Evolutionary conservation across 129 eudicot species (phyloP).

Genomic region (Tagetes patula): DNA sequence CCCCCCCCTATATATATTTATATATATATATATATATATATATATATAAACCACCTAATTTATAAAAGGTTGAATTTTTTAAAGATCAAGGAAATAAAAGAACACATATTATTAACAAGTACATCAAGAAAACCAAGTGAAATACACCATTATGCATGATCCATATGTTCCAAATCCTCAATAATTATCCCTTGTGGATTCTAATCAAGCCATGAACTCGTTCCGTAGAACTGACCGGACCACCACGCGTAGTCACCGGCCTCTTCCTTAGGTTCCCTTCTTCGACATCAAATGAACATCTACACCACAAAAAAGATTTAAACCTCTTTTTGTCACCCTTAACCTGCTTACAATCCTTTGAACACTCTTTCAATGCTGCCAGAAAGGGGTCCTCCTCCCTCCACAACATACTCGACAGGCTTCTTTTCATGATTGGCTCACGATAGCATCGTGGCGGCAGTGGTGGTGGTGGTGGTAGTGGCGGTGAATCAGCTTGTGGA

Average conservation of each 20-base stretch:
- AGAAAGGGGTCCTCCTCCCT: constrained; percentile 62
- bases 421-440: constrained; percentile 31
- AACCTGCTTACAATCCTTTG: constrained; percentile 21
- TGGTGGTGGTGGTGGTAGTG: constrained; percentile 22
- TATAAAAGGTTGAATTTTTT: background rate
- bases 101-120: background rate
- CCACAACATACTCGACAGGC: constrained; percentile 29
- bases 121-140: constrained; percentile 11
- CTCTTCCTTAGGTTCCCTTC: constrained; percentile 38
- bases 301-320: constrained; percentile 47
- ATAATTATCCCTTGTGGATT: constrained; percentile 25
- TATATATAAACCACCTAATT: background rate
- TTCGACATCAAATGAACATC: constrained; percentile 45
- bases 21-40: no score
- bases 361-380: constrained; percentile 55
- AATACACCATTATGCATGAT: background rate
- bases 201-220: constrained; percentile 24
- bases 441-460: constrained; percentile 34
- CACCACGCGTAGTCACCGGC: constrained; percentile 17
- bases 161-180: constrained; percentile 18
- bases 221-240: constrained; percentile 34
- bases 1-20: no score
- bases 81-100: background rate
- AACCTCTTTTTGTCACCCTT: constrained; percentile 30
- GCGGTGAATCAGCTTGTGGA: constrained; percentile 20